These are phyloP conservation scores for Exophiala calicioides DNA, from an alignment of 2,329 filamentous ascomycete genomes.

Conservation along the genomic window DNA sequence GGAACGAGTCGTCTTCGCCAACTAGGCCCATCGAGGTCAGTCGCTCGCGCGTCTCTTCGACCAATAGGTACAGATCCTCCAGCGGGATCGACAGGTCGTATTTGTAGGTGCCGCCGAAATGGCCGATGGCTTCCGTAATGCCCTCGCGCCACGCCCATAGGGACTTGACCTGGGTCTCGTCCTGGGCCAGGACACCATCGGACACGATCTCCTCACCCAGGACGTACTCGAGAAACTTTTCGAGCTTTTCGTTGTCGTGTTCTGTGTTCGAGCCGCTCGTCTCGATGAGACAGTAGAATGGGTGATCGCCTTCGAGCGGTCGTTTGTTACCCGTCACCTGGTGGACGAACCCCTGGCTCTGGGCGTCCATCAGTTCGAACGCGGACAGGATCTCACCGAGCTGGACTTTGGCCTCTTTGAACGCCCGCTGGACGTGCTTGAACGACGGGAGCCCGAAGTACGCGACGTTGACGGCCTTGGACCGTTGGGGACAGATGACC, in stretches of 20 bases:
- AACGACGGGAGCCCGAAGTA: conserved; percentile 90
- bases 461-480: conserved; percentile 88
- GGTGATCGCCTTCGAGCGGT: conserved; percentile 79
- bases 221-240: conserved; percentile 85
- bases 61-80: conserved; percentile 79
- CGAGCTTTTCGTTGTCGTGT: conserved; percentile 89
- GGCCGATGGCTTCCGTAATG: conserved; percentile 82
- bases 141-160: conserved; percentile 94
- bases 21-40: conserved; percentile 74
- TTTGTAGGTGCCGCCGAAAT: conserved; percentile 96
- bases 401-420: conserved; percentile 83
- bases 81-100: conserved; percentile 97
- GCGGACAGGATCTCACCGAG: conserved; percentile 94
- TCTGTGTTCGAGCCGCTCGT: conserved; percentile 93
- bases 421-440: conserved; percentile 83
- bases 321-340: conserved; percentile 73
- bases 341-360: conserved; percentile 75
- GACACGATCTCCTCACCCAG: conserved; percentile 83
- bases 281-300: conserved; percentile 96
- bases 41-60: conserved; percentile 77
- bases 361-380: conserved; percentile 93
- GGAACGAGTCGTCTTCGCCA: conserved; percentile 71
- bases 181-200: conserved; percentile 89
- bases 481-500: conserved; percentile 83
- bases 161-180: conserved; percentile 82